These are phyloP conservation scores for Botryobasidium botryosum DNA, from an alignment of 768 basidiomycete species.

Conservation along the genomic window DNA sequence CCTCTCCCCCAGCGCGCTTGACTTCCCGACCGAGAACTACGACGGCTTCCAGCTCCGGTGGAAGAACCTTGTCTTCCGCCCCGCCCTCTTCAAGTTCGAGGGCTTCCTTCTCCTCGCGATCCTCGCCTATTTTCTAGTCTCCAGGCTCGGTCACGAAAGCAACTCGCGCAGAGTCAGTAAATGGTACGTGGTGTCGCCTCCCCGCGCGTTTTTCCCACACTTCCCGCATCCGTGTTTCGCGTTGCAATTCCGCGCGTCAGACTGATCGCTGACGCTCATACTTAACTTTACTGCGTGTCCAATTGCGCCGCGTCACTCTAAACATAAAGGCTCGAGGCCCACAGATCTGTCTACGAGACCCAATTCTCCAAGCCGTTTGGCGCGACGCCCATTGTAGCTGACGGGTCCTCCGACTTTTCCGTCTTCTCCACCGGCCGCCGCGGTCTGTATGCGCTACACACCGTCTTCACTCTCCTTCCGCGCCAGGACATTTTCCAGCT, in stretches of 20 bases:
- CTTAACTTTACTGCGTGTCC: constrained; percentile 1
- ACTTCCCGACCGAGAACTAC: constrained; percentile 38
- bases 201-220: constrained; percentile 14
- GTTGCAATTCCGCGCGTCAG: background rate
- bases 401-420: constrained; percentile 69
- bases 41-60: constrained; percentile 59
- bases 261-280: too few species aligned
- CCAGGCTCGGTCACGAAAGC: constrained; percentile 38
- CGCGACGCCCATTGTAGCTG: constrained; percentile 34
- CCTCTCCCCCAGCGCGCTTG: constrained; percentile 42
- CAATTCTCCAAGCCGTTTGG: constrained; percentile 63
- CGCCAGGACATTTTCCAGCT: constrained; percentile 68
- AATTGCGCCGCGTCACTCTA: background rate
- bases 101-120: constrained; percentile 35
- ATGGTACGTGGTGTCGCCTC: constrained; percentile 49
- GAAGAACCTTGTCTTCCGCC: constrained; percentile 65
- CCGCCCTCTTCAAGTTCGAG: constrained; percentile 65
- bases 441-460: constrained; percentile 59
- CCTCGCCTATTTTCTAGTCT: constrained; percentile 37
- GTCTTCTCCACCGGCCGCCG: constrained; percentile 78
- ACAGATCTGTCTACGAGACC: constrained; percentile 37
- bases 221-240: background rate
- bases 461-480: constrained; percentile 58
- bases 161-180: constrained; percentile 45
- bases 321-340: constrained; percentile 36